Evolutionary conservation across 768 basidiomycete genomes (phyloP), one percentile per base, ranked within the genome.

Genomic region (Chalciporus pseudorubinellus): DNA sequence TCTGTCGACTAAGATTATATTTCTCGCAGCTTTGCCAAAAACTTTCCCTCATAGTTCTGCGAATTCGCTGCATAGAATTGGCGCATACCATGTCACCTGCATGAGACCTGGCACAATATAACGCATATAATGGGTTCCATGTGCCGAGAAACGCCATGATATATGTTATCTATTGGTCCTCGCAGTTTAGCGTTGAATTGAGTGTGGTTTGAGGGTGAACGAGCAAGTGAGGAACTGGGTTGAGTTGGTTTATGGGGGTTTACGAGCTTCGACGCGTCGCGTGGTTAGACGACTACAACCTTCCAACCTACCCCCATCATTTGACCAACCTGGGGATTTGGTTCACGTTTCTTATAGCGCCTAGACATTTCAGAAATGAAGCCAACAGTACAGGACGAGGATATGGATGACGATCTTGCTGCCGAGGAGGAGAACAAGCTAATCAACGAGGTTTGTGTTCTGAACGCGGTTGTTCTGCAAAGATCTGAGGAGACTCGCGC

Each of bases 351-450:
- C 6, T 18, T n/a, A 18, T 39, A 19, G 33, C 33, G 22, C 29
- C 33, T 14, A 18, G 11, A 38, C n/a, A 18, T 44, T 6, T 12
- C 33, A 14, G 29, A 57, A 39, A 82, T 73, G 82, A 84, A 72
- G 60, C 81, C 72, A 55, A 71, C 66, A 5, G 70, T 67, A 28
- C 67, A 73, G 40, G 67, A 70, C 24, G 87, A 90, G 50, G 89
- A 87, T 59, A 74, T 86, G 39, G 89, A 89, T 65, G 89, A 90
- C 52, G 87, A 91, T 67, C 78, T 85, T 41, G 83, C 81, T 5
- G 87, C 89, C 5, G 89, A 92, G 68, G 89, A 91, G 62, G 89
- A 89, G 72, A 92, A 91, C 70, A 92, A 91, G 57, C 70, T 91
- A 46, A 90, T 91, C 65, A 92, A 92, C 60, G 89, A 92, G 80